Conservation (phyloP, 495 filamentous ascomycete species). For the Neohortaea acidophila region DNA sequence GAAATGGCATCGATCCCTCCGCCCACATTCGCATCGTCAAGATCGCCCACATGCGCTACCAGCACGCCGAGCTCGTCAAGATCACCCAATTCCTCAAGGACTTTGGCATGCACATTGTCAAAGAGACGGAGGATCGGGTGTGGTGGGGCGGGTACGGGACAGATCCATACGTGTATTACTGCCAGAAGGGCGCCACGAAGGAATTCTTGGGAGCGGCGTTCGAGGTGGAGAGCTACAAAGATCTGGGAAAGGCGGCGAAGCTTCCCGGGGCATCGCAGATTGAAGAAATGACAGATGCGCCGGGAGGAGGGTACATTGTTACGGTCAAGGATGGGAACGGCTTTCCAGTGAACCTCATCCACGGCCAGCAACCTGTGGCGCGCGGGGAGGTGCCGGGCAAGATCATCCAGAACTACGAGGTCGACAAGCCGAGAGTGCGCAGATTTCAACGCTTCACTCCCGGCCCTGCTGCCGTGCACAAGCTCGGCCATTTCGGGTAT, state of each 20-base stretch:
- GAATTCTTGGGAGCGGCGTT: constrained; percentile 29
- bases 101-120: constrained; percentile 27
- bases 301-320: constrained; percentile 43
- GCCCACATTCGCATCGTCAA: constrained; percentile 30
- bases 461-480: constrained; percentile 56
- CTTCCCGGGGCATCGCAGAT: constrained; percentile 25
- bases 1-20: constrained; percentile 24
- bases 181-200: constrained; percentile 23
- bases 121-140: constrained; percentile 20
- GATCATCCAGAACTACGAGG: constrained; percentile 35
- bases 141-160: constrained; percentile 27
- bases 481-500: constrained; percentile 58
- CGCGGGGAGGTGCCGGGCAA: constrained; percentile 32
- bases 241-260: constrained; percentile 24
- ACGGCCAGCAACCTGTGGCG: constrained; percentile 35
- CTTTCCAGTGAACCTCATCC: constrained; percentile 43
- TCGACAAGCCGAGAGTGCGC: constrained; percentile 24
- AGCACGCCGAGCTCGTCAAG: constrained; percentile 32
- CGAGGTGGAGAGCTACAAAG: constrained; percentile 22
- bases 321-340: constrained; percentile 45
- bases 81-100: constrained; percentile 31
- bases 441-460: constrained; percentile 28
- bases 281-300: constrained; percentile 36
- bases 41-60: constrained; percentile 36
- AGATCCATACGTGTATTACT: constrained; percentile 29